Percentiles rank a stretch among this genome's conserved stretches.
Conservation (phyloP, 805 yeast genomes). For the Starmerella bombi region DNA sequence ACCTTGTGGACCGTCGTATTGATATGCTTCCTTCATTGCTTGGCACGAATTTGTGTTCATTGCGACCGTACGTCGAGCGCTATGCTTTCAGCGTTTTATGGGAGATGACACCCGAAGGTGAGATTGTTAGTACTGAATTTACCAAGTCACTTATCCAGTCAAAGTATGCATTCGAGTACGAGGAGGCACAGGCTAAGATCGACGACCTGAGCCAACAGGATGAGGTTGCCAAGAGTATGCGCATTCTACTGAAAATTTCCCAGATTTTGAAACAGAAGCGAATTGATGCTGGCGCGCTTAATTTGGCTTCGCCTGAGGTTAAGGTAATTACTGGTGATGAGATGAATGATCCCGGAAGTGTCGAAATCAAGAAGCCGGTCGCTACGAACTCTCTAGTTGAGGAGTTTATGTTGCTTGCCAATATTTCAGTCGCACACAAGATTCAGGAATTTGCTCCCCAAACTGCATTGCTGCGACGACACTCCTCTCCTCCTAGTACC, state of each 20-base stretch:
- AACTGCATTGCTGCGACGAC: constrained; percentile 96
- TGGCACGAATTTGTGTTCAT: constrained; percentile 91
- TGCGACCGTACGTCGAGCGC: constrained; percentile 89
- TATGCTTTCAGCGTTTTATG: constrained; percentile 91
- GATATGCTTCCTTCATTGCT: constrained; percentile 94
- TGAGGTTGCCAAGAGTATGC: constrained; percentile 79
- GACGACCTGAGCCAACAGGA: constrained; percentile 68
- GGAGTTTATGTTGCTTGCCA: constrained; percentile 96
- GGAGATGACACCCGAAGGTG: constrained; percentile 82
- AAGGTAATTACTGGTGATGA: constrained; percentile 95
- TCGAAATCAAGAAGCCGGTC: constrained; percentile 72
- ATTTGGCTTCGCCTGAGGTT: constrained; percentile 94
- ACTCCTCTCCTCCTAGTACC: constrained; percentile 91
- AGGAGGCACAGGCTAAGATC: constrained; percentile 79
- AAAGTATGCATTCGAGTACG: constrained; percentile 88
- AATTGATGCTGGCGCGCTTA: constrained; percentile 88
- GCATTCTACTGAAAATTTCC: constrained; percentile 66
- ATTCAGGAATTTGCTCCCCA: constrained; percentile 91
- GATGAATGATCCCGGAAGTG: constrained; percentile 92
- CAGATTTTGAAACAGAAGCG: constrained; percentile 74
- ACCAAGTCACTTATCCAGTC: constrained; percentile 84
- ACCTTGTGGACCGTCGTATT: constrained; percentile 92
- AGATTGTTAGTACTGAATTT: constrained; percentile 63
- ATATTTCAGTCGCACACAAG: constrained; percentile 86
- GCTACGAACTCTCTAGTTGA: constrained; percentile 95